Percentiles rank a stretch among this genome's conserved stretches.
These are phyloP conservation scores for Coniochaeta ligniaria DNA, from an alignment of 2,329 filamentous ascomycete genomes.

Conservation along the genomic window DNA sequence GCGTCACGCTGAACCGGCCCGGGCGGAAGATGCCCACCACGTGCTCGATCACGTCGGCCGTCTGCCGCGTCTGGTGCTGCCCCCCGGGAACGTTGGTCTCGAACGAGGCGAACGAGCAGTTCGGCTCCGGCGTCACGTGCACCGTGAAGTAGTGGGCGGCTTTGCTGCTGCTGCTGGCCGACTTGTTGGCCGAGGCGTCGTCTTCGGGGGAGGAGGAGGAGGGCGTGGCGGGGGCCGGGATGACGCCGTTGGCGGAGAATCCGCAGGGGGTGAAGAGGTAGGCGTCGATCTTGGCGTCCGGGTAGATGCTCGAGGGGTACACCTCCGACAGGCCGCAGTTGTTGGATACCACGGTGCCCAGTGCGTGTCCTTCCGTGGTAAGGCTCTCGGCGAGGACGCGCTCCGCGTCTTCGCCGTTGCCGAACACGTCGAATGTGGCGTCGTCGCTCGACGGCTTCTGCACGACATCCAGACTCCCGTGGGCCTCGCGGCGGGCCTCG, in stretches of 20 bases:
- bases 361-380: slow-evolving; percentile 86
- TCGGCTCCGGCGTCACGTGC: slow-evolving; percentile 92
- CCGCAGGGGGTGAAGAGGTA: slow-evolving; percentile 96
- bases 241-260: slow-evolving; percentile 93
- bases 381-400: slow-evolving; percentile 50
- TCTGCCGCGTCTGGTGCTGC: slow-evolving; percentile 73
- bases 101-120: slow-evolving; percentile 96
- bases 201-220: slow-evolving; percentile 24
- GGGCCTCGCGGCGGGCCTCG: slow-evolving; percentile 53
- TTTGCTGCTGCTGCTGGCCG: slow-evolving; percentile 36
- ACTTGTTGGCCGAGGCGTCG: slow-evolving; percentile 27
- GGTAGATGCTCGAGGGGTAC: slow-evolving; percentile 80
- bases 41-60: slow-evolving; percentile 84
- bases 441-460: slow-evolving; percentile 39
- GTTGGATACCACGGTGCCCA: slow-evolving; percentile 89
- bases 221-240: slow-evolving; percentile 63
- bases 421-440: slow-evolving; percentile 72
- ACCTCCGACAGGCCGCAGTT: slow-evolving; percentile 82
- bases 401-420: slow-evolving; percentile 52
- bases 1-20: slow-evolving; percentile 92
- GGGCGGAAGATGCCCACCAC: slow-evolving; percentile 95
- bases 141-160: slow-evolving; percentile 93
- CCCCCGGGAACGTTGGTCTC: slow-evolving; percentile 94
- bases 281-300: slow-evolving; percentile 87
- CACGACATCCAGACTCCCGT: slow-evolving; percentile 50